phyloP scores from a whole-genome alignment of 805 yeast species.

The Myxozyma melibiosi region DNA sequence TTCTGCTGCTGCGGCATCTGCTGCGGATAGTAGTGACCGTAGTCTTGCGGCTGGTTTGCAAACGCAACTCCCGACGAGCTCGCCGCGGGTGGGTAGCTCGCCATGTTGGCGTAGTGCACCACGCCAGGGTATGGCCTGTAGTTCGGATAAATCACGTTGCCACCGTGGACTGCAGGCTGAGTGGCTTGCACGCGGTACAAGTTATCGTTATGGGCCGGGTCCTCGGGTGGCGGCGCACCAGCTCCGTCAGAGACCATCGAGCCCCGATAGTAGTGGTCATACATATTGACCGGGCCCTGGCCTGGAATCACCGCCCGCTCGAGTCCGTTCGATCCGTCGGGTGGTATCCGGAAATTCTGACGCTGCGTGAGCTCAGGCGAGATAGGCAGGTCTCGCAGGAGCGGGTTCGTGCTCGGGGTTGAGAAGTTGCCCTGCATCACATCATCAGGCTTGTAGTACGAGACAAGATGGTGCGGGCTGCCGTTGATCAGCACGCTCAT shows the following conservation, averaged over 20 bases:
- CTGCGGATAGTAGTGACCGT: conserved; percentile 6
- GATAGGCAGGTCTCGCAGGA: conserved; percentile 52
- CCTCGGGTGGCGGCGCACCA: background rate
- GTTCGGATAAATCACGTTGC: conserved; percentile 15
- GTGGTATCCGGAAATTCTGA: conserved; percentile 43
- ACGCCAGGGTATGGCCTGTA: conserved; percentile 31
- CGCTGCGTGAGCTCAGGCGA: conserved; percentile 42
- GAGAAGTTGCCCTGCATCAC: conserved; percentile 59
- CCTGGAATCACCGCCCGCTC: conserved; percentile 29
- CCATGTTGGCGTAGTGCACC: conserved; percentile 26
- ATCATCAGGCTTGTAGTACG: conserved; percentile 78
- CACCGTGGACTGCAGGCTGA: conserved; percentile 18
- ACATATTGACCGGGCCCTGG: background rate
- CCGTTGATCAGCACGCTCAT: conserved; percentile 61
- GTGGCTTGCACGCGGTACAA: conserved; percentile 14
- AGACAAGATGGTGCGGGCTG: conserved; percentile 60
- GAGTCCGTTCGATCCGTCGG: conserved; percentile 35
- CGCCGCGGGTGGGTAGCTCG: conserved; percentile 5
- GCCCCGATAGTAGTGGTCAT: conserved; percentile 12
- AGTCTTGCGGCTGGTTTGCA: conserved; percentile 14
- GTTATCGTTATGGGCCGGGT: conserved; percentile 18
- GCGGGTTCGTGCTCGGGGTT: conserved; percentile 59
- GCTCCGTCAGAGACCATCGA: conserved; percentile 1
- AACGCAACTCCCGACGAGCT: conserved; percentile 5
- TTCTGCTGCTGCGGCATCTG: conserved; percentile 23